phyloP scores from a whole-genome alignment of 331 rosid species.

The Rhamnella rubrinervis region DNA sequence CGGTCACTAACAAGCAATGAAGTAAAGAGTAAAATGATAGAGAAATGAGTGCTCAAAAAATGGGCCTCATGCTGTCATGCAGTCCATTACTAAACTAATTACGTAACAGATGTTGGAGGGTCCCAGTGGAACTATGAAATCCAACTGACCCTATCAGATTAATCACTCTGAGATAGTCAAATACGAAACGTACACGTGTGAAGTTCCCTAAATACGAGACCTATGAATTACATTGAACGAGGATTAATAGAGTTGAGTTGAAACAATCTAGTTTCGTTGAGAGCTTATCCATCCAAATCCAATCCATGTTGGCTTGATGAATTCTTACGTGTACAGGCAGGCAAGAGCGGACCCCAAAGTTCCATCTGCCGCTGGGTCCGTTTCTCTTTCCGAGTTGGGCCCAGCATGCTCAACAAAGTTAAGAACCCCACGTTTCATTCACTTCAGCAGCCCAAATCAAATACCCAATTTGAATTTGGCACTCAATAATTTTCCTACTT shows the following conservation, averaged over 20 bases:
- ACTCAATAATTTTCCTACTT: neutral
- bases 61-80: neutral
- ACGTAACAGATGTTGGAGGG: neutral
- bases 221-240: too few relatives aligned
- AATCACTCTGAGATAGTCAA: too few relatives aligned
- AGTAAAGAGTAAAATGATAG: neutral
- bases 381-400: neutral
- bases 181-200: too few relatives aligned
- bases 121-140: neutral
- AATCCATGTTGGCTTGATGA: neutral
- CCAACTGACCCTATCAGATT: too few relatives aligned
- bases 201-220: too few relatives aligned
- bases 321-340: neutral
- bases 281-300: neutral
- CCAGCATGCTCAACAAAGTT: conserved; percentile 1
- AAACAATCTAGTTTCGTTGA: neutral
- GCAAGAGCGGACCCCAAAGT: neutral
- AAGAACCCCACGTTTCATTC: conserved; percentile 11
- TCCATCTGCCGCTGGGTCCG: too few relatives aligned
- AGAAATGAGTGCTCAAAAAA: neutral
- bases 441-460: neutral
- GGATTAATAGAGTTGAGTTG: too few relatives aligned
- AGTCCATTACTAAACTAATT: neutral
- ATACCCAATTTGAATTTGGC: neutral
- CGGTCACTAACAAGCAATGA: neutral